Evolutionary conservation across 768 basidiomycete species (phyloP), one percentile per base, ranked within the genome.

Genomic region (Psilocybe subaeruginosa): DNA sequence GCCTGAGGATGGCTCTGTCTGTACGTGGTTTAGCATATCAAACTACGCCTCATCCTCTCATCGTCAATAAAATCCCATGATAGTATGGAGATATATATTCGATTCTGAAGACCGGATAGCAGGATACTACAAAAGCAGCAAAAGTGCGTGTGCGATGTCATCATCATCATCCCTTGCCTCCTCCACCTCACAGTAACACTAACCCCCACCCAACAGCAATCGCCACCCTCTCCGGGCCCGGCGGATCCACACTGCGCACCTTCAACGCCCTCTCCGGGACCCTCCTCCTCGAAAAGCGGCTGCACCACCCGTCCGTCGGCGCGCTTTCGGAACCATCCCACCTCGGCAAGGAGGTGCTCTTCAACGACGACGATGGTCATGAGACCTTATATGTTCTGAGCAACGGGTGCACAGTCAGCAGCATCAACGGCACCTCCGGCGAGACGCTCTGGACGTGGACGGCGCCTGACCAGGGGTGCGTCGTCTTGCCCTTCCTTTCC

Each of bases 51-150:
- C 23, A 23, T 23, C 23, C 23, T 23, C 23, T 23, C 23, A 14
- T 0, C 30, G 27, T 8, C 3, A 19, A 41, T 23, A 2, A 23
- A 23, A 23, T 59, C 41, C 56, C 30, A 27, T 51, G 54, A 48
- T 65, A 93, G 93, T 80, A 17, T 97, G 95, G 95, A 82, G 95
- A 73, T 84, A 91, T 73, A 73, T 90, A 58, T 89, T 88, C 65
- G 88, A 90, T n/a, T 68, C 81, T 2, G 79, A 82, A 30, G 95
- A 97, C 66, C 76, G 79, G 43, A 84, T 96, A 59, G 72, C 85
- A 23, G 84, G 80, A 16, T 93, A 89, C 70, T 83, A 85, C 67
- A 80, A 78, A 41, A 75, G 85, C 59, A 80, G 77, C 41, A 75
- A 75, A 61, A 73, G 92, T 94, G 64, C 53, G 87, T 78, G 0